These are phyloP conservation scores for Blepharisma japonicum DNA, from an alignment of 73 alveolate genomes.

Conservation along the genomic window DNA sequence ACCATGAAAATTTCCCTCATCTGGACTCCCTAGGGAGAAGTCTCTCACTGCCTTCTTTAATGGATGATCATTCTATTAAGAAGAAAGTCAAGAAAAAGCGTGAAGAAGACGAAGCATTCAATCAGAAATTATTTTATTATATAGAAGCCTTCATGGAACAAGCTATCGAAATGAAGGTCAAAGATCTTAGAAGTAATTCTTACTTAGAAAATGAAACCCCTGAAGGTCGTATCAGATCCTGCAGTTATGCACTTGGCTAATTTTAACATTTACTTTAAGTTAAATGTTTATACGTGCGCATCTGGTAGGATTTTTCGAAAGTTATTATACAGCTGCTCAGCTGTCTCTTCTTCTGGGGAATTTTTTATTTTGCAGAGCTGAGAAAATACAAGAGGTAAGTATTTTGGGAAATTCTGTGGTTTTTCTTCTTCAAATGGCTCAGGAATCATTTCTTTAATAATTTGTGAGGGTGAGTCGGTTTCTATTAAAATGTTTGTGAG, in stretches of 20 bases:
- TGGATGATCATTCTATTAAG: not conserved
- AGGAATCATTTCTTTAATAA: not conserved
- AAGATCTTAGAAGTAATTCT: constrained; percentile 1
- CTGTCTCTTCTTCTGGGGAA: not conserved
- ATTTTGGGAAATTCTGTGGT: not conserved
- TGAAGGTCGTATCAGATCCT: not conserved
- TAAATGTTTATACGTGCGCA: no score
- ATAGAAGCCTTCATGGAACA: constrained; percentile 1
- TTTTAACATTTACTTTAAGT: no score
- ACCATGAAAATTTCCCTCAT: not conserved
- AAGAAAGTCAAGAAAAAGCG: not conserved
- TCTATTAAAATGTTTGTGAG: not conserved
- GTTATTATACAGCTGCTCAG: not conserved
- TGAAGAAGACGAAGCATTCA: constrained; percentile 1
- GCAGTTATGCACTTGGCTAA: not conserved
- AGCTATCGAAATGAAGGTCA: not conserved
- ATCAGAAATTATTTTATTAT: constrained; percentile 7
- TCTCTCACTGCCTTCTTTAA: not conserved
- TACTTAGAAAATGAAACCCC: not conserved
- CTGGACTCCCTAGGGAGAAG: not conserved
- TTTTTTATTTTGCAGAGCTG: not conserved
- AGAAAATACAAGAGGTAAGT: not conserved
- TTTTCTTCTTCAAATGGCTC: not conserved
- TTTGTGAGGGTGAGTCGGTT: constrained; percentile 28
- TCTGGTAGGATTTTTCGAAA: not conserved